Evolutionary conservation across 106 monocot genomes (phyloP), one percentile per base, ranked within the genome.

Genomic region (Dioscorea zingiberensis): DNA sequence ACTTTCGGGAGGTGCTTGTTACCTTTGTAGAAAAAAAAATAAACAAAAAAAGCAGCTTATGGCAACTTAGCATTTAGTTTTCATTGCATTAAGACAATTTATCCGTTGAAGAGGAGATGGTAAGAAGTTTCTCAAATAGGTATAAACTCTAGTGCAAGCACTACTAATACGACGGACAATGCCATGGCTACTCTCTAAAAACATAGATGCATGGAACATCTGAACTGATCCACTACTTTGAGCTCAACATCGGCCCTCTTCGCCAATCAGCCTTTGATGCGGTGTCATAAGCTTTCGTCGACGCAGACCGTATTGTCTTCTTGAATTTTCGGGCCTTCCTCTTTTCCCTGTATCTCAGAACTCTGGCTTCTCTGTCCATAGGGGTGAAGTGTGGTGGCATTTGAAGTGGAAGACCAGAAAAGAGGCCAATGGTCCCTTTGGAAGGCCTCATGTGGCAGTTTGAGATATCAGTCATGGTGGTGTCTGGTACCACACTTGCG

Each of bases 281-380:
- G 71, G 1, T 85, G 89, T 44, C 89, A 56, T 88, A 88, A 3
- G 88, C 88, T 75, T 88, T 88, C 64, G 84, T 80, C 0, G 88
- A 88, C 4, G 88, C 88, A 48, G 84, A 89, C 61, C 89, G 66
- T 12, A 89, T 89, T 4, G 82, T 84, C 71, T 89, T 89, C 76
- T 90, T 79, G 63, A 90, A 90, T 27, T 63, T 81, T 56, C 90
- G 68, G 4, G 32, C 76, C 75, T 86, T 90, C 66, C 72, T 80
- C 77, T 90, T 90, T 75, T 90, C 90, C 59, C 90, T 73, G 78
- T 90, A 90, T 59, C 90, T 53, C n/a, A 78, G 80, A 14, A 90
- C 80, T 17, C 83, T 74, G 44, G 90, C 86, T 55, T 86, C 90
- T 21, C 90, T 68, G 48, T 90, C 83, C 60, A 77, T 60, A 62